These are phyloP conservation scores for Globisporangium barbulae DNA, from an alignment of 352 stramenopile species.

Conservation along the genomic window DNA sequence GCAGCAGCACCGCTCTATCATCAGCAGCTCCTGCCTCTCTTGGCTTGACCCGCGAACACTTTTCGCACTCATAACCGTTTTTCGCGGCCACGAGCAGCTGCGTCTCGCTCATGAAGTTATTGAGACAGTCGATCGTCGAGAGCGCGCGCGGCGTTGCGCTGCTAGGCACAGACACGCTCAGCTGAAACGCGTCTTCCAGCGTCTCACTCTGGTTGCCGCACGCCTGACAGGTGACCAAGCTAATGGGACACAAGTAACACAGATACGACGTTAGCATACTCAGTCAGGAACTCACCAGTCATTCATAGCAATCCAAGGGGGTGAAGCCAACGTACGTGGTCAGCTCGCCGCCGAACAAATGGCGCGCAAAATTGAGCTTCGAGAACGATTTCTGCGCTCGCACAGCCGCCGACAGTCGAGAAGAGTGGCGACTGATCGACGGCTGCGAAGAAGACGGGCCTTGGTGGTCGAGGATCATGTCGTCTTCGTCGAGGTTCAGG, in stretches of 20 bases:
- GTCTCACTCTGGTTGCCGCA: constrained; percentile 54
- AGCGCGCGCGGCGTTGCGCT: constrained; percentile 13
- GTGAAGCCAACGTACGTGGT: constrained; percentile 39
- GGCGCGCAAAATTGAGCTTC: constrained; percentile 57
- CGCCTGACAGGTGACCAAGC: constrained; percentile 38
- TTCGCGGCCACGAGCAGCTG: constrained; percentile 42
- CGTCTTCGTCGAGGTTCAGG: constrained; percentile 47
- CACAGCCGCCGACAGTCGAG: constrained; percentile 21
- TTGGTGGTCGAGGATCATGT: constrained; percentile 45
- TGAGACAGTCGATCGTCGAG: constrained; percentile 41
- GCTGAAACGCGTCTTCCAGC: constrained; percentile 55
- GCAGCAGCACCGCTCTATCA: constrained; percentile 24
- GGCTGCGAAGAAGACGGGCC: not conserved
- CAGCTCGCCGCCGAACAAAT: constrained; percentile 51
- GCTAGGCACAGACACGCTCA: constrained; percentile 55
- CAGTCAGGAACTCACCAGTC: not conserved
- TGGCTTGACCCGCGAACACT: constrained; percentile 44
- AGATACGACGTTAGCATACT: not conserved
- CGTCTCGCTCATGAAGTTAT: constrained; percentile 47
- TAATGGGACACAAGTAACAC: constrained; percentile 7
- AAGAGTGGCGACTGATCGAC: constrained; percentile 18
- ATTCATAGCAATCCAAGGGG: not conserved
- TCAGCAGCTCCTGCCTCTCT: constrained; percentile 25
- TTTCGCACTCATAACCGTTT: constrained; percentile 73
- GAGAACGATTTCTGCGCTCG: constrained; percentile 35